Evolutionary conservation across 306 rosid species (phyloP).

Genomic region (Canavalia gladiata): DNA sequence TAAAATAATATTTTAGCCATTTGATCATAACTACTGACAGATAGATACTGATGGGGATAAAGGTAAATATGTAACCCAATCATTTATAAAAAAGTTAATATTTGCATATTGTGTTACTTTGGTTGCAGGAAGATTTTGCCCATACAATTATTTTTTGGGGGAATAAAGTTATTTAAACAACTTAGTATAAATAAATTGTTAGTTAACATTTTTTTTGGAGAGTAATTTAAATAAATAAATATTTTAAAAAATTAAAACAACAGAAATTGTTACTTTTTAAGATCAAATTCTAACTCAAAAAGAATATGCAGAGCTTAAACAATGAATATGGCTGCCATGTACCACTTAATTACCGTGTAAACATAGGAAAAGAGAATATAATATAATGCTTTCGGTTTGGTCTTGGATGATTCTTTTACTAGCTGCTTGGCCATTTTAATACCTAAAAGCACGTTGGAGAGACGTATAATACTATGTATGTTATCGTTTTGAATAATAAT

Average conservation of each 20-base stretch:
- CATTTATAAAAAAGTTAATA: no score
- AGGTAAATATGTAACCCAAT: no score
- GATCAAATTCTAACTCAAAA: no score
- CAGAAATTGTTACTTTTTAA: not conserved
- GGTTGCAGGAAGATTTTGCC: not conserved
- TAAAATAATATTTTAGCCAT: no score
- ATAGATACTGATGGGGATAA: no score
- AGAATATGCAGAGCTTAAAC: no score
- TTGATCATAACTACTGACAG: no score
- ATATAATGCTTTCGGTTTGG: conserved; percentile 24
- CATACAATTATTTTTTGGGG: not conserved
- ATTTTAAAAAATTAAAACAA: not conserved
- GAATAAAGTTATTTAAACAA: not conserved
- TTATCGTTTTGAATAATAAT: conserved; percentile 7
- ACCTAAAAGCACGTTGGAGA: conserved; percentile 21
- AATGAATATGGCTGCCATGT: conserved; percentile 11
- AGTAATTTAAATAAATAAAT: no score
- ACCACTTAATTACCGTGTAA: not conserved
- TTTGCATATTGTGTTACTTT: not conserved
- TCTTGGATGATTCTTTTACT: conserved; percentile 23
- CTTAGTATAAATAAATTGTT: no score
- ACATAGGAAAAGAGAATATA: conserved; percentile 42
- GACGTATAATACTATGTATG: conserved; percentile 21
- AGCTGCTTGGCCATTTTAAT: not conserved
- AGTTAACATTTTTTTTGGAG: no score